Evolutionary conservation across 176 grass and related monocot genomes (phyloP).

Genomic region (Aechmea fasciata): DNA sequence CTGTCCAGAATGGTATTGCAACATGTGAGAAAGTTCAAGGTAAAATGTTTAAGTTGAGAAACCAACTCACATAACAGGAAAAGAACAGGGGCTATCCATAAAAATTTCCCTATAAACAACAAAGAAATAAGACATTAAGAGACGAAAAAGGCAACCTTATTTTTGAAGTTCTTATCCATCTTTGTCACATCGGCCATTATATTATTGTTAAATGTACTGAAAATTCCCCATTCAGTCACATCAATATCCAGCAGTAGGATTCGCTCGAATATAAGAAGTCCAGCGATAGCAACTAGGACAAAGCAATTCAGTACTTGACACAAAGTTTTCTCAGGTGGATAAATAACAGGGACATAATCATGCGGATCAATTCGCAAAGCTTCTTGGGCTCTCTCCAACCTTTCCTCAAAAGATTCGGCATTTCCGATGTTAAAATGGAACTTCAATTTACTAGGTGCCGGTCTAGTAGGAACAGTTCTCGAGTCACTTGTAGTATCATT

Average conservation of each 20-base stretch:
- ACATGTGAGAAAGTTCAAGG: no score
- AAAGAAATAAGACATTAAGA: neutral
- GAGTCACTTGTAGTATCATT: conserved; percentile 34
- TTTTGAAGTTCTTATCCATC: conserved; percentile 90
- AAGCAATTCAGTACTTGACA: conserved; percentile 43
- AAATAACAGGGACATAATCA: conserved; percentile 70
- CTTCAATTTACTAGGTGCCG: conserved; percentile 40
- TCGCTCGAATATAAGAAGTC: conserved; percentile 37
- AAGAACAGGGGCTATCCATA: neutral
- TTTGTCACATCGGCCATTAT: conserved; percentile 80
- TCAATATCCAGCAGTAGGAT: conserved; percentile 56
- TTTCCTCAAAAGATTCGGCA: conserved; percentile 83
- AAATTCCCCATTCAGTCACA: conserved; percentile 37
- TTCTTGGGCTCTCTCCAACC: conserved; percentile 72
- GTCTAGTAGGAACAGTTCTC: conserved; percentile 28
- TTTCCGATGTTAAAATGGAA: conserved; percentile 92
- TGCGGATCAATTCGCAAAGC: conserved; percentile 58
- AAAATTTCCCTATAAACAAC: neutral
- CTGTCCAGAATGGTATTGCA: no score
- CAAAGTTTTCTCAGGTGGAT: conserved; percentile 49
- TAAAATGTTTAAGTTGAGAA: no score
- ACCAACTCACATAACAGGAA: no score
- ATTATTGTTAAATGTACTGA: conserved; percentile 63
- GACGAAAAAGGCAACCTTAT: conserved; percentile 40
- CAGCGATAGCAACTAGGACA: conserved; percentile 46